Evolutionary conservation across 306 rosid genomes (phyloP).

Genomic region (Cicer yamashitae): DNA sequence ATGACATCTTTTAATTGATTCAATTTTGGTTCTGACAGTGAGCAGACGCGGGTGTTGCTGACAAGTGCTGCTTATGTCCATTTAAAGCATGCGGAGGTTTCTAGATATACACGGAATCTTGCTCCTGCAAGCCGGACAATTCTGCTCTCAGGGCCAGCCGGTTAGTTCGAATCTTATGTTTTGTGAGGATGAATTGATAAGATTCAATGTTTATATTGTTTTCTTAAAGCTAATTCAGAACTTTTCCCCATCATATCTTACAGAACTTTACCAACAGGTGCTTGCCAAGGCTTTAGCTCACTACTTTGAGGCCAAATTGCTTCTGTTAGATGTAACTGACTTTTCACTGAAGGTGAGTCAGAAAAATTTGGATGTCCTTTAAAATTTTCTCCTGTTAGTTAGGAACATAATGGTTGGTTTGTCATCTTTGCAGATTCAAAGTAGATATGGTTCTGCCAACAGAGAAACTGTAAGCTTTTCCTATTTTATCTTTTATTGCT

Average conservation of each 20-base stretch:
- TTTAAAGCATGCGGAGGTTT: constrained; percentile 82
- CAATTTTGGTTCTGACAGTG: constrained; percentile 57
- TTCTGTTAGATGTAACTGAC: constrained; percentile 80
- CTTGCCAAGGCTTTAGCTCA: constrained; percentile 96
- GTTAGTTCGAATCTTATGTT: constrained; percentile 48
- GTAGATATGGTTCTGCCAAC: constrained; percentile 66
- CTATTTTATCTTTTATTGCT: constrained; percentile 15
- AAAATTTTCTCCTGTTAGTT: background rate
- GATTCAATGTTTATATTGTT: constrained; percentile 27
- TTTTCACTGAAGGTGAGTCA: constrained; percentile 74
- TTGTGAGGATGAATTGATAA: background rate
- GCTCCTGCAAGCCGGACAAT: constrained; percentile 95
- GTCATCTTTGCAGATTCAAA: constrained; percentile 66
- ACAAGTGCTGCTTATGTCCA: constrained; percentile 95
- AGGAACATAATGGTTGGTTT: constrained; percentile 25
- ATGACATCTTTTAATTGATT: constrained; percentile 2
- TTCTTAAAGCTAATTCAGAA: constrained; percentile 10
- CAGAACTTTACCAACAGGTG: constrained; percentile 90
- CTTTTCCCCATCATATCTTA: constrained; percentile 25
- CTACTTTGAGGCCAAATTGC: constrained; percentile 82
- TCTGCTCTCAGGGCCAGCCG: constrained; percentile 91
- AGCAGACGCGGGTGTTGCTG: constrained; percentile 79
- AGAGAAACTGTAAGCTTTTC: constrained; percentile 65
- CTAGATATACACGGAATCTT: constrained; percentile 75
- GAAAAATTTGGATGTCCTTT: constrained; percentile 8